A percentile compares a stretch with the other conserved stretches of the same genome.
These are phyloP conservation scores for Colletotrichum cuscutae DNA, from an alignment of 2,329 filamentous ascomycete species.

Conservation along the genomic window DNA sequence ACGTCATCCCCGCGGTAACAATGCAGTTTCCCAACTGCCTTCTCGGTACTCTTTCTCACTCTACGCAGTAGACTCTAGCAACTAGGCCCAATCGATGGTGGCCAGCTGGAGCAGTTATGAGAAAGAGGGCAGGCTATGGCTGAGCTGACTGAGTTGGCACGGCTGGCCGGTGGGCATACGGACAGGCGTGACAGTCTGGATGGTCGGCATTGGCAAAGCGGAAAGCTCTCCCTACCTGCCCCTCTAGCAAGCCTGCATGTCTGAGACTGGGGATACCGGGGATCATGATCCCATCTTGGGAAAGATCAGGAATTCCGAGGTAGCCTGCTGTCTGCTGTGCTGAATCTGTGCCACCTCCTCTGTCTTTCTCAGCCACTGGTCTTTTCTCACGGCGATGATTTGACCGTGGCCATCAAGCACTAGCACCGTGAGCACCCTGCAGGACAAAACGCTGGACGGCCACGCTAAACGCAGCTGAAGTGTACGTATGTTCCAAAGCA, in stretches of 20 bases:
- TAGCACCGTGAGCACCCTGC: not conserved
- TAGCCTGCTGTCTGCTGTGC: not conserved
- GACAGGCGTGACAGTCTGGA: not conserved
- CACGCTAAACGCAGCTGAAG: not conserved
- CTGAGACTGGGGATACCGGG: not conserved
- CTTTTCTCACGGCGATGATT: not conserved
- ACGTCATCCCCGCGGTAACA: constrained; percentile 30
- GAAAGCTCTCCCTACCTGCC: not conserved
- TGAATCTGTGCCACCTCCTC: not conserved
- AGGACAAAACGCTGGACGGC: not conserved
- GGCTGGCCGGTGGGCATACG: no score
- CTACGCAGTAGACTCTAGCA: no score
- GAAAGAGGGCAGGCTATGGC: not conserved
- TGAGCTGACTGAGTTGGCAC: not conserved
- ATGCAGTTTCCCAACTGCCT: not conserved
- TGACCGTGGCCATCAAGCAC: not conserved
- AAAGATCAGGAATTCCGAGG: not conserved
- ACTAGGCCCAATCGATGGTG: not conserved
- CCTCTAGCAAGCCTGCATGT: not conserved
- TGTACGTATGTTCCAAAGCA: not conserved
- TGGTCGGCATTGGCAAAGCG: not conserved
- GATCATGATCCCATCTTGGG: not conserved
- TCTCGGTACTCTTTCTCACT: not conserved
- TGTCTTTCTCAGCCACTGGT: not conserved
- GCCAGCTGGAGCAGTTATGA: not conserved